Percentiles rank a stretch among this genome's conserved stretches.
Conservation (phyloP, 208 protist genomes). For the Leptomonas pyrrhocoris region DNA sequence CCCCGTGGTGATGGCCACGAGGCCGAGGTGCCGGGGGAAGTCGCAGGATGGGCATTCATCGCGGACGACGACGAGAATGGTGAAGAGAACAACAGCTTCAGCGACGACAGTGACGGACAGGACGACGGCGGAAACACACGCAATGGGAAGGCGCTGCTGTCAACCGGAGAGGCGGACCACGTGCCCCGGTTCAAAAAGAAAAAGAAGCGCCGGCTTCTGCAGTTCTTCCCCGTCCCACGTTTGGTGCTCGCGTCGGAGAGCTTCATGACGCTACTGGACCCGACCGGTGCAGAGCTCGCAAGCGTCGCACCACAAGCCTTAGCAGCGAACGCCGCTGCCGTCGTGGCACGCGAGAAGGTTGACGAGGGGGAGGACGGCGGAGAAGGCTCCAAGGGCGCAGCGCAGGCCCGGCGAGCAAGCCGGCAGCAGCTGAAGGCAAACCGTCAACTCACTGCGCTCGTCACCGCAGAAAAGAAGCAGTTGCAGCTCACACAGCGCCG, state of each 20-base stretch:
- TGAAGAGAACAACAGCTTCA: background rate
- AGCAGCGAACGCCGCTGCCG: too few species aligned
- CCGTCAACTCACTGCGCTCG: conserved; percentile 16
- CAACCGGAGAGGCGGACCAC: too few species aligned
- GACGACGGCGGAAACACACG: conserved; percentile 1
- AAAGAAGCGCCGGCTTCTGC: conserved; percentile 6
- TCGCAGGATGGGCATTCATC: conserved; percentile 5
- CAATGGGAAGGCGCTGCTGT: background rate
- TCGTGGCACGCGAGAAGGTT: background rate
- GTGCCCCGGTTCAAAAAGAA: background rate
- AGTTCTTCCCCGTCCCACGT: conserved; percentile 62
- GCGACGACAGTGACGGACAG: background rate
- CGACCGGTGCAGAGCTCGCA: conserved; percentile 35
- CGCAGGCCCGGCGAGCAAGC: background rate
- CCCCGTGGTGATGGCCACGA: background rate
- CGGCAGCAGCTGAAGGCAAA: conserved; percentile 12
- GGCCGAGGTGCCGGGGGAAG: background rate
- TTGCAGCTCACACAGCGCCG: conserved; percentile 11
- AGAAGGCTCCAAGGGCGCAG: background rate
- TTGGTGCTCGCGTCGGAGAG: conserved; percentile 66
- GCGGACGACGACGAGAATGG: background rate
- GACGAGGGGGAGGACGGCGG: background rate
- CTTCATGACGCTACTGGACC: conserved; percentile 63
- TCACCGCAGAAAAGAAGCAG: conserved; percentile 23
- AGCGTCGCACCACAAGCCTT: background rate